Conservation (phyloP, 768 basidiomycete genomes). For the Paxillus involutus region DNA sequence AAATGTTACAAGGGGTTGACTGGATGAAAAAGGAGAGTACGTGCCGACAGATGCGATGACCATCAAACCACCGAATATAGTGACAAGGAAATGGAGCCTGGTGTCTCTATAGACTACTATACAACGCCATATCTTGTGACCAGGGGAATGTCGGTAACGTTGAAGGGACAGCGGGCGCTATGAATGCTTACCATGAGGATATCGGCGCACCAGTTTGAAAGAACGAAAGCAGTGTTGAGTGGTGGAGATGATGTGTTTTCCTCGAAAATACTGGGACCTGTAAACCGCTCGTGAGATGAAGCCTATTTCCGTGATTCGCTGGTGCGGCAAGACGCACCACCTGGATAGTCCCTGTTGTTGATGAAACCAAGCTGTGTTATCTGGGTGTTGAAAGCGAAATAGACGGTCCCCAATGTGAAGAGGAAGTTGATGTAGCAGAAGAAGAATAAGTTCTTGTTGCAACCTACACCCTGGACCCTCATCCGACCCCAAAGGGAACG, state of each 20-base stretch:
- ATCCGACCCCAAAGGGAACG: constrained; percentile 27
- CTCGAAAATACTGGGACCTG: constrained; percentile 28
- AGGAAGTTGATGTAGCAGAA: constrained; percentile 28
- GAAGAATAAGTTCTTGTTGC: constrained; percentile 26
- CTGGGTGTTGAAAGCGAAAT: constrained; percentile 18
- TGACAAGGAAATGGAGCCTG: constrained; percentile 15
- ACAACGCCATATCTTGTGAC: constrained; percentile 30
- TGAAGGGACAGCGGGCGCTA: too few relatives aligned
- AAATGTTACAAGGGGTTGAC: not conserved
- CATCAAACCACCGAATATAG: constrained; percentile 17
- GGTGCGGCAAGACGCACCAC: constrained; percentile 15
- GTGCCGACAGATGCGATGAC: constrained; percentile 24
- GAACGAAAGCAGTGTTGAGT: constrained; percentile 28
- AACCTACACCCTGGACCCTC: constrained; percentile 1
- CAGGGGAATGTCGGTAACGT: not conserved
- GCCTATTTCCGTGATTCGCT: too few relatives aligned
- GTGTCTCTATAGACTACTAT: constrained; percentile 32
- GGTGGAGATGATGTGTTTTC: constrained; percentile 23
- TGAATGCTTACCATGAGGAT: constrained; percentile 25
- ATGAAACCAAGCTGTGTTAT: constrained; percentile 32
- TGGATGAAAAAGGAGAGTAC: not conserved
- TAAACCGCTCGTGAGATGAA: not conserved
- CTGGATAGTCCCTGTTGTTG: constrained; percentile 31
- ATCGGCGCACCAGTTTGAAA: constrained; percentile 32
- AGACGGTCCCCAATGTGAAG: constrained; percentile 29